These are phyloP conservation scores for Ophiostoma pallidulum DNA, from an alignment of 2,329 filamentous ascomycete genomes.

Conservation along the genomic window DNA sequence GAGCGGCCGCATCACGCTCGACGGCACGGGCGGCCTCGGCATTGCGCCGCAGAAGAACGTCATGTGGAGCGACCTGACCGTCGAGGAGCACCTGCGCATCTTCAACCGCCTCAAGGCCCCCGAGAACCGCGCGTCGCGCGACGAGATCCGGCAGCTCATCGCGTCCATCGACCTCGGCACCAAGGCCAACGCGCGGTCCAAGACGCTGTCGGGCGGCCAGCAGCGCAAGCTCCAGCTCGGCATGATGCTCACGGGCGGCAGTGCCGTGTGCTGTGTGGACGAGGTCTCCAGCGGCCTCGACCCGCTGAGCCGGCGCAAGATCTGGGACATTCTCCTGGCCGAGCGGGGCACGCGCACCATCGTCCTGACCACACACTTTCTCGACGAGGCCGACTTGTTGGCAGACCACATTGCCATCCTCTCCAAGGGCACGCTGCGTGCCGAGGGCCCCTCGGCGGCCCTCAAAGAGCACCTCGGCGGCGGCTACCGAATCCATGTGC, in stretches of 20 bases:
- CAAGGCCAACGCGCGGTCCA: slow-evolving; percentile 63
- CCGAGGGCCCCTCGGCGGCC: slow-evolving; percentile 74
- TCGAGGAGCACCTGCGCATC: slow-evolving; percentile 72
- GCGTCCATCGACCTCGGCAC: slow-evolving; percentile 61
- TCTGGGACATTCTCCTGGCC: slow-evolving; percentile 86
- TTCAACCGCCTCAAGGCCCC: slow-evolving; percentile 76
- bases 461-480: slow-evolving; percentile 75
- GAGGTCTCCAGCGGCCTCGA: slow-evolving; percentile 86
- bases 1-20: slow-evolving; percentile 65
- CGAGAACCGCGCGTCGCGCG: slow-evolving; percentile 42
- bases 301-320: slow-evolving; percentile 74
- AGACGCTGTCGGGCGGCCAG: slow-evolving; percentile 80
- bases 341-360: slow-evolving; percentile 77
- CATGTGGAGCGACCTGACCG: slow-evolving; percentile 80
- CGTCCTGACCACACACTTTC: slow-evolving; percentile 83
- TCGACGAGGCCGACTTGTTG: slow-evolving; percentile 85
- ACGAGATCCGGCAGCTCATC: slow-evolving; percentile 55
- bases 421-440: slow-evolving; percentile 73
- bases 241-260: slow-evolving; percentile 91
- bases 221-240: slow-evolving; percentile 87
- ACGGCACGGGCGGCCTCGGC: slow-evolving; percentile 69
- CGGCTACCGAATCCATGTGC: slow-evolving; percentile 73
- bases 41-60: slow-evolving; percentile 92
- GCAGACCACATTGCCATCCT: slow-evolving; percentile 84
- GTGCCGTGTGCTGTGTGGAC: slow-evolving; percentile 79